Base-by-base conservation (phyloP, 164 flowering plant genomes). In the Euptelea pleiosperma region DNA sequence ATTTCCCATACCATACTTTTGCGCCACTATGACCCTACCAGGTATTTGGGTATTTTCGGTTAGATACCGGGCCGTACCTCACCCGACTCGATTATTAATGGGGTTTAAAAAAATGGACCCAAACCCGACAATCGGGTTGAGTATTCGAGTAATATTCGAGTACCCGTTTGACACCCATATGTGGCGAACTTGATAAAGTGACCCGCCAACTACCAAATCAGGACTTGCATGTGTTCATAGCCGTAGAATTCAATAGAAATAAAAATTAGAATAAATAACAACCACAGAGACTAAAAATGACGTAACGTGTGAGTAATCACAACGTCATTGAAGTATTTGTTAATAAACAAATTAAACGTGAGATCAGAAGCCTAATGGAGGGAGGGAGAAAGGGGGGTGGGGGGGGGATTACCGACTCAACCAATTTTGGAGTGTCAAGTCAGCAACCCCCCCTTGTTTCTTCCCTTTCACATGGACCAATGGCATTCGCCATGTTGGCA, bases 251-350 rank as follows among this genome's bases (percentile, higher is more conserved):
- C 6, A 10, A 18, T 15, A 46, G 25, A 0, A 46, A 0, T 16
- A 11, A 18, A 25, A 2, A 46, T 1, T 2, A 0, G 3, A 2
- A 2, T 3, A 46, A 16, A 4, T 2, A 31, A 24, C 51, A 15
- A n/a, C n/a, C n/a, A n/a, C n/a, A n/a, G n/a, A n/a, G n/a, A n/a
- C n/a, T n/a, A n/a, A n/a, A 30, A 14, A 46, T 46, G 51, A 46
- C 51, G 51, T 46, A 46, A 24, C 30, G 11, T 24, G 14, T 25
- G 51, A 46, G 51, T 46, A 46, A 46, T 46, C 31, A 16, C 31
- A 24, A 10, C 51, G 51, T 46, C 51, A 46, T 24, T 16, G n/a
- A 42, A 4, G 18, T 18, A 6, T 40, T 40, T 4, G 2, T 16
- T 1, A 16, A 42, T 18, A 42, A 42, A 42, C 21, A 16, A 42